These are phyloP conservation scores for Yarrowia sp. DNA, from an alignment of 805 yeast genomes.

Conservation along the genomic window DNA sequence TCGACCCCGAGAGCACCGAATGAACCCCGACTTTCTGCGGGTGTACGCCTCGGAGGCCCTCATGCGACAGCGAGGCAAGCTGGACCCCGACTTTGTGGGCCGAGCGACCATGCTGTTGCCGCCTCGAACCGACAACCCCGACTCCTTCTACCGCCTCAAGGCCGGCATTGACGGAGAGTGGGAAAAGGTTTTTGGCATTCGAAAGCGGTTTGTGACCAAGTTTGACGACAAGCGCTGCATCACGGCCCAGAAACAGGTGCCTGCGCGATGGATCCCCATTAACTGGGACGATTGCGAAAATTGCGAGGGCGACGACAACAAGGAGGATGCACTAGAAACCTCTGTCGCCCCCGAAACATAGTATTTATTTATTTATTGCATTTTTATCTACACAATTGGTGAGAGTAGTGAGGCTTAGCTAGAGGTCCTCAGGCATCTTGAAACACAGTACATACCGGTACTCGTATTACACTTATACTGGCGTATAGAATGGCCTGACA, in stretches of 20 bases:
- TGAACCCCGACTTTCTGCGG: constrained; percentile 50
- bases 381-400: constrained; percentile 14
- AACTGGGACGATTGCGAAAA: constrained; percentile 23
- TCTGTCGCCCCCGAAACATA: constrained; percentile 17
- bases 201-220: constrained; percentile 43
- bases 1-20: constrained; percentile 49
- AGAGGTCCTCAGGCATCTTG: too few species aligned
- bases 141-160: constrained; percentile 32
- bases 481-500: too few species aligned
- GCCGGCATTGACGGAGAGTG: constrained; percentile 41
- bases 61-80: constrained; percentile 50
- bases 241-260: constrained; percentile 29
- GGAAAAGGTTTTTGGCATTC: constrained; percentile 45
- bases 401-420: too few species aligned
- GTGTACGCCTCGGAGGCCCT: constrained; percentile 49
- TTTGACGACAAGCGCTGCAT: constrained; percentile 33
- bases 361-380: constrained; percentile 37
- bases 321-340: constrained; percentile 17
- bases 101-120: constrained; percentile 49
- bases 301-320: constrained; percentile 2
- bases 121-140: constrained; percentile 44
- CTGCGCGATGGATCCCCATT: constrained; percentile 24
- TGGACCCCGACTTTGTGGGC: constrained; percentile 48
- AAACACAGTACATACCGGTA: too few species aligned
- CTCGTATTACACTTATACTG: too few species aligned